Evolutionary conservation across 768 basidiomycete species (phyloP), one percentile per base, ranked within the genome.

Genomic region (Podaxis pistillaris): DNA sequence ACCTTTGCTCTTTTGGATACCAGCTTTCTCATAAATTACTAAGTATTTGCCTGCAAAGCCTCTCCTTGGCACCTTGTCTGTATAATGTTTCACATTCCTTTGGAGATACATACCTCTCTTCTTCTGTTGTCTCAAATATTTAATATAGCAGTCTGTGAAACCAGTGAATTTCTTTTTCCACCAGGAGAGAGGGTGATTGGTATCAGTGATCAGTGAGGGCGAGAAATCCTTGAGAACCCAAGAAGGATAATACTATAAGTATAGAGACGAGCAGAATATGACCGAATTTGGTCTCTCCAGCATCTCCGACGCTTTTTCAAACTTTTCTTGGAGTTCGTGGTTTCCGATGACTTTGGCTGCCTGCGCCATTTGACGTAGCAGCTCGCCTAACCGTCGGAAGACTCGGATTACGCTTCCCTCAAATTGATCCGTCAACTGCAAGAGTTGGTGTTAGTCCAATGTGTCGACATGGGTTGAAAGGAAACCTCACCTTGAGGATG

Each of bases 341-440:
- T 98, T 98, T 11, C 97, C 97, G 65, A 98, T 98, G 19, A 97
- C 97, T 71, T 95, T 94, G 3, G 96, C 93, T 1, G 93, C 95
- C 69, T 91, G 87, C 13, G 88, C 86, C 97, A 99, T 99, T 76
- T 99, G 97, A 37, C 96, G 86, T 24, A 99, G 80, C 19, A 99
- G 83, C 74, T 99, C 97, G 52, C 96, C 93, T 22, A 99, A 76
- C 13, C 97, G 87, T 53, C 97, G 83, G 81, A 99, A 99, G 5
- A 95, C 95, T 60, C 97, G 90, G 71, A 98, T 99, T 28, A 99
- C 81, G 62, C 90, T 94, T 41, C 97, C 97, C 72, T 99, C 97
- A 68, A 98, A 99, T 64, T 95, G 92, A 73, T 96, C 95, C 4
- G 94, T 94, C 70, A 96, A 81, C 96, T 97, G 71, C 38, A 24